A percentile compares a stretch with the other conserved stretches of the same genome.
Evolutionary conservation across 768 basidiomycete species (phyloP).

Genomic region (Candolleomyces efflorescens): DNA sequence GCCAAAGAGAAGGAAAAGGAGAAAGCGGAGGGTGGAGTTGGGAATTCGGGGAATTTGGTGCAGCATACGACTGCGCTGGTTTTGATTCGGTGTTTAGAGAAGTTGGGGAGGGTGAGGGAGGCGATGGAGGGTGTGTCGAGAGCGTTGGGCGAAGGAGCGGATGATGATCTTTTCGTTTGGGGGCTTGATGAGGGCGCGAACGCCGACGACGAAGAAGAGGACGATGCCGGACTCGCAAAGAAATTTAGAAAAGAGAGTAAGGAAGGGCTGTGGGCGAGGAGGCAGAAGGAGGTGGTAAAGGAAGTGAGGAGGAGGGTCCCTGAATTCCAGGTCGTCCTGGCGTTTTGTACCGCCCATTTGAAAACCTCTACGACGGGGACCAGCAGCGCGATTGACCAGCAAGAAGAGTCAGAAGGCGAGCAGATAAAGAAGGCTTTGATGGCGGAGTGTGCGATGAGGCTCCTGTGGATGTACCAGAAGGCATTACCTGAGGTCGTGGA

Average conservation of each 20-base stretch:
- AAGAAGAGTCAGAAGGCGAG: not conserved
- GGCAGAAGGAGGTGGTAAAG: conserved; percentile 64
- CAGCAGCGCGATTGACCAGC: not conserved
- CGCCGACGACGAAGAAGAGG: not conserved
- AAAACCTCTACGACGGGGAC: conserved; percentile 14
- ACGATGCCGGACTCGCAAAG: not conserved
- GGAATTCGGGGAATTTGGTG: conserved; percentile 53
- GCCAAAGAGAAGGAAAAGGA: not conserved
- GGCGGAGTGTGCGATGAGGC: conserved; percentile 72
- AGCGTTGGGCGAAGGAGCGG: conserved; percentile 37
- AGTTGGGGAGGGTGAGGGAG: conserved; percentile 54
- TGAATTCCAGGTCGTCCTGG: conserved; percentile 82
- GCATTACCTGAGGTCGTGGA: conserved; percentile 69
- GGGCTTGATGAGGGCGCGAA: not conserved
- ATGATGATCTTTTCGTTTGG: not conserved
- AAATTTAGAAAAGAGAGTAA: not conserved
- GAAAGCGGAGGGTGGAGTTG: not conserved
- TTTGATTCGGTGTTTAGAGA: conserved; percentile 69
- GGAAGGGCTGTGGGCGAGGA: conserved; percentile 69
- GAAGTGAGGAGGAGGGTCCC: conserved; percentile 77
- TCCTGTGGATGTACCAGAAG: conserved; percentile 84
- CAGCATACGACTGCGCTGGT: conserved; percentile 83
- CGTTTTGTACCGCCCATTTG: conserved; percentile 59
- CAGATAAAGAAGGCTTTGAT: conserved; percentile 52
- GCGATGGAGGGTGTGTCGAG: conserved; percentile 42